A percentile compares a stretch with the other conserved stretches of the same genome.
Evolutionary conservation across 2,329 filamentous ascomycete species (phyloP).

Genomic region (Myriosclerotinia scirpicola): DNA sequence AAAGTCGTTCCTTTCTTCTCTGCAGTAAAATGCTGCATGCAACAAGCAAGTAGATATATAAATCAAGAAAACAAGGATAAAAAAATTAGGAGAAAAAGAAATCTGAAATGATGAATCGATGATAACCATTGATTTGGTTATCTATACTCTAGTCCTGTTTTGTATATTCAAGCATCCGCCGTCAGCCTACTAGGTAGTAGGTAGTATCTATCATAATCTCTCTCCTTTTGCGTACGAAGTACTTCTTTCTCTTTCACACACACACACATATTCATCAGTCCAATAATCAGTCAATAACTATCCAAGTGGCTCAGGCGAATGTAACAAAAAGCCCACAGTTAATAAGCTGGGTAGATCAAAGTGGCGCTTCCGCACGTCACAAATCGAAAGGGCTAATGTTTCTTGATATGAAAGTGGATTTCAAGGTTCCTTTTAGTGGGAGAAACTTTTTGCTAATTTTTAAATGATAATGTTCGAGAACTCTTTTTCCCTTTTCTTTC

Average conservation of each 20-base stretch:
- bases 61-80: neutral
- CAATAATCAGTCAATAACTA: constrained; percentile 9
- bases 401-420: constrained; percentile 4
- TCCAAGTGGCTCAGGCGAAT: constrained; percentile 14
- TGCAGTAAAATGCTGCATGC: neutral
- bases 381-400: constrained; percentile 19
- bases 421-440: neutral
- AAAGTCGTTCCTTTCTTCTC: neutral
- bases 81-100: neutral
- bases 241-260: neutral
- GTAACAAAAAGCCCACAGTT: constrained; percentile 18
- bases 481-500: neutral
- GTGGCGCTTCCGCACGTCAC: constrained; percentile 24
- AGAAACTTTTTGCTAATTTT: constrained; percentile 11
- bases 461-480: neutral
- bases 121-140: neutral
- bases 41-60: neutral
- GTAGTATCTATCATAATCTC: constrained; percentile 10
- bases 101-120: constrained; percentile 2
- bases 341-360: constrained; percentile 18
- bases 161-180: neutral
- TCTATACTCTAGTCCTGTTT: constrained; percentile 10
- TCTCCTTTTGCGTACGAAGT: constrained; percentile 1
- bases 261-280: constrained; percentile 3
- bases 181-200: neutral